These are phyloP conservation scores for Sporothrix pseudoabietina DNA, from an alignment of 2,329 filamentous ascomycete species.

Conservation along the genomic window DNA sequence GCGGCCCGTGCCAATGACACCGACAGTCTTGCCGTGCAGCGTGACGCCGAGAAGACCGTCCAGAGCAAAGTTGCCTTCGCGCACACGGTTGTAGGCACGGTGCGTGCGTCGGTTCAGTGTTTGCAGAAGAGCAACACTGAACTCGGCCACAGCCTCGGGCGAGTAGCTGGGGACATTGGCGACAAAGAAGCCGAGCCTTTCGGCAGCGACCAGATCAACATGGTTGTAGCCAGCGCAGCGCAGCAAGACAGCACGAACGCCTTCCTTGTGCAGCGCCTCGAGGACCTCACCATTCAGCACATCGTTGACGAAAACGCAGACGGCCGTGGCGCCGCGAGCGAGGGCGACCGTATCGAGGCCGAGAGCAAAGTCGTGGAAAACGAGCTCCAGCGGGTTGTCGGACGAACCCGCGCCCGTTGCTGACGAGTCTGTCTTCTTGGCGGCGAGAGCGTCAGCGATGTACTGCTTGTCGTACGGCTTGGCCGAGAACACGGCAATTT, in stretches of 20 bases:
- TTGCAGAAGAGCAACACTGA: constrained; percentile 67
- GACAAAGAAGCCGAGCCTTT: constrained; percentile 59
- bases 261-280: constrained; percentile 50
- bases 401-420: background rate
- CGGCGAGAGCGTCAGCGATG: constrained; percentile 49
- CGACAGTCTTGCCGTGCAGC: constrained; percentile 65
- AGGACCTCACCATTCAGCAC: constrained; percentile 55
- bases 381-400: constrained; percentile 48
- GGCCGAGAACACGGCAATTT: constrained; percentile 65
- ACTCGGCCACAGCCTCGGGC: constrained; percentile 70
- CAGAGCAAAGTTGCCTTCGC: constrained; percentile 68
- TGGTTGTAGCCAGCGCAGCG: constrained; percentile 71
- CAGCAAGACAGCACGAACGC: constrained; percentile 62
- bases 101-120: constrained; percentile 69
- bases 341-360: constrained; percentile 58
- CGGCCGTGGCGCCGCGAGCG: constrained; percentile 55
- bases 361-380: constrained; percentile 62
- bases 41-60: constrained; percentile 65
- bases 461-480: constrained; percentile 65
- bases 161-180: constrained; percentile 70
- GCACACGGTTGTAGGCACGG: constrained; percentile 67
- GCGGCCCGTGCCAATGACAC: constrained; percentile 64
- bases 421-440: constrained; percentile 35
- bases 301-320: constrained; percentile 73
- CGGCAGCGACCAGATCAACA: constrained; percentile 61